Evolutionary conservation across 148 eudicot species (phyloP).

Genomic region (Oxyria digyna): DNA sequence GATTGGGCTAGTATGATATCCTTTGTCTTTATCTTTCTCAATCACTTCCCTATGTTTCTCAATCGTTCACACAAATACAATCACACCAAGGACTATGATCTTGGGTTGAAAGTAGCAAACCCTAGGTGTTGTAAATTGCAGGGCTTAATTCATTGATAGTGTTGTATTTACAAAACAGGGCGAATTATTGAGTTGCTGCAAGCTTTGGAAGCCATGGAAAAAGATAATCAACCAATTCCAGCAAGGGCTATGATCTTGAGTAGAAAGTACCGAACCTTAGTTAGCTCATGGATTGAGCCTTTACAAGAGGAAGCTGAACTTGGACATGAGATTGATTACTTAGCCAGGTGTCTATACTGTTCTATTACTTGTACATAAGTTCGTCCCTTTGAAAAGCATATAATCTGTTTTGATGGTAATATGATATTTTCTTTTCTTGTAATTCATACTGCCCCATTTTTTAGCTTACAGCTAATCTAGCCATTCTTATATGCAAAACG

Average conservation of each 20-base stretch:
- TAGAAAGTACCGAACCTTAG: conserved; percentile 79
- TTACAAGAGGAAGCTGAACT: conserved; percentile 97
- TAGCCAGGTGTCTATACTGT: conserved; percentile 48
- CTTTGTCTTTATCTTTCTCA: background rate
- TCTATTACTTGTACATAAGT: conserved; percentile 6
- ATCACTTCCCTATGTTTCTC: too few relatives aligned
- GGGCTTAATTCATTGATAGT: conserved; percentile 2
- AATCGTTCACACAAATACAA: background rate
- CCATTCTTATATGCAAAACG: background rate
- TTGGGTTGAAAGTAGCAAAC: too few relatives aligned
- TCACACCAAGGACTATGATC: too few relatives aligned
- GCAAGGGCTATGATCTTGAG: conserved; percentile 92
- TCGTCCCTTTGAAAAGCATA: background rate
- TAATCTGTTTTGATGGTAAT: conserved; percentile 1
- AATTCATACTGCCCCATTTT: background rate
- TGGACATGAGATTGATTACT: conserved; percentile 87
- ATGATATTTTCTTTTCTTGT: background rate
- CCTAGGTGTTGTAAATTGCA: too few relatives aligned
- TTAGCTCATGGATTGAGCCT: conserved; percentile 99
- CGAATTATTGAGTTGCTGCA: conserved; percentile 76
- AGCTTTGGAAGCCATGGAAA: conserved; percentile 84
- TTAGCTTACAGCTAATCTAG: background rate
- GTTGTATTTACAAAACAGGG: conserved; percentile 37
- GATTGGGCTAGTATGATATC: background rate
- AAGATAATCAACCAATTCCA: conserved; percentile 76